Percentiles rank a stretch among this genome's conserved stretches.
Conservation (phyloP, 1,284 basidiomycete species). For the Leccinum pachyderme region DNA sequence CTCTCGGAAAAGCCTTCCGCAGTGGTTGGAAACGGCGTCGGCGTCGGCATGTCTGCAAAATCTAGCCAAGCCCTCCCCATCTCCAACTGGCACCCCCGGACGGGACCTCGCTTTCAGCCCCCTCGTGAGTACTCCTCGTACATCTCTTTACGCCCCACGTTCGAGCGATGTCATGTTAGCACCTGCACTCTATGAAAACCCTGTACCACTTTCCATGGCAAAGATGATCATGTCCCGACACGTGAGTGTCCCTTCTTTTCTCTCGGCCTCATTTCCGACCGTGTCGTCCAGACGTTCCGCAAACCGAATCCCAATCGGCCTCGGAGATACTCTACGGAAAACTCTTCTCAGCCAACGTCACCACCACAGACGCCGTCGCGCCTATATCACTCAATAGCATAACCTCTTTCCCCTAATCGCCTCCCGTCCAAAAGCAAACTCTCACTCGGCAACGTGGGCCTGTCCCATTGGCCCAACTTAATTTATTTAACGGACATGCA, state of each 20-base stretch:
- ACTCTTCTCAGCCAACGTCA: conserved; percentile 20
- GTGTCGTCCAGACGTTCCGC: conserved; percentile 28
- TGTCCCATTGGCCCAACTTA: conserved; percentile 16
- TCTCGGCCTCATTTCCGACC: conserved; percentile 1
- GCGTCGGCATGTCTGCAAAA: conserved; percentile 8
- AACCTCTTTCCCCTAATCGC: conserved; percentile 17
- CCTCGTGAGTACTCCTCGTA: conserved; percentile 25
- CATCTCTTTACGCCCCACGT: neutral
- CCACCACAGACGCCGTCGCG: conserved; percentile 34
- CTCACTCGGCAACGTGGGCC: conserved; percentile 7
- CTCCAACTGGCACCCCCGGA: conserved; percentile 22
- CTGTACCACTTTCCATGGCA: conserved; percentile 34
- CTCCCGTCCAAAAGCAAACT: conserved; percentile 18
- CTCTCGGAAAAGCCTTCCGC: conserved; percentile 22
- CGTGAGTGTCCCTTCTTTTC: conserved; percentile 17
- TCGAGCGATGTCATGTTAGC: conserved; percentile 15
- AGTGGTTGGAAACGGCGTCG: conserved; percentile 7
- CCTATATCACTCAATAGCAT: conserved; percentile 36
- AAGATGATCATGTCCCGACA: conserved; percentile 36
- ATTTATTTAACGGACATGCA: conserved; percentile 31
- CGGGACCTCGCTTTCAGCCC: conserved; percentile 30
- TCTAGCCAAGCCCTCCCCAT: conserved; percentile 16
- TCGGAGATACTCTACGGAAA: conserved; percentile 24
- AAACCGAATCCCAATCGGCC: conserved; percentile 31
- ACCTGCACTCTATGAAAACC: conserved; percentile 34